phyloP scores from a whole-genome alignment of 2,329 filamentous ascomycete genomes.

The Scopulariopsis brevicaulis region DNA sequence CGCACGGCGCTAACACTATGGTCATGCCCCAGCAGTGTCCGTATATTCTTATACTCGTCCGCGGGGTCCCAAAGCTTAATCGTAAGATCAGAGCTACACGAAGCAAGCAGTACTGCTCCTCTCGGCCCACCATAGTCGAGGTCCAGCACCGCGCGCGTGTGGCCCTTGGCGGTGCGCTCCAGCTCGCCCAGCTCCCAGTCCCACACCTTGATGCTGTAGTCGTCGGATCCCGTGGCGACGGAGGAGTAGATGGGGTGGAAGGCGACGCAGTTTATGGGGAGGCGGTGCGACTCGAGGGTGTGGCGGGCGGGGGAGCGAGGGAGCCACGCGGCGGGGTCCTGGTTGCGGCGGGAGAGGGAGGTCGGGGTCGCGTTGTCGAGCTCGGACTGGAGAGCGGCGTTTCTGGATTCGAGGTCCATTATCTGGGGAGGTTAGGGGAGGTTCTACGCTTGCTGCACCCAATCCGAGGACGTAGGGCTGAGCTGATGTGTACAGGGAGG shows the following conservation, averaged over 20 bases:
- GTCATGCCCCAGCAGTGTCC: constrained; percentile 82
- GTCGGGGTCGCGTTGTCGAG: constrained; percentile 70
- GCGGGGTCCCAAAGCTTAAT: constrained; percentile 93
- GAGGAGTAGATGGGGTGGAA: constrained; percentile 91
- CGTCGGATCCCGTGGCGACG: constrained; percentile 81
- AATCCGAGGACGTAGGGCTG: not conserved
- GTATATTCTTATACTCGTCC: constrained; percentile 90
- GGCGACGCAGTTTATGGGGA: constrained; percentile 74
- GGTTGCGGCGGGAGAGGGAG: constrained; percentile 66
- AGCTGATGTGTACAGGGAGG: constrained; percentile 4
- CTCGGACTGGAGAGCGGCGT: constrained; percentile 64
- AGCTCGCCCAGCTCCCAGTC: constrained; percentile 91
- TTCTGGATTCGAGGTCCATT: constrained; percentile 80
- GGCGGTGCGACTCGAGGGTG: constrained; percentile 70
- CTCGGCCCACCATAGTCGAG: constrained; percentile 83
- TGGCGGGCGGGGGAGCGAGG: constrained; percentile 74
- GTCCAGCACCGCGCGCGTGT: constrained; percentile 79
- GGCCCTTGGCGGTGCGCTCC: constrained; percentile 82
- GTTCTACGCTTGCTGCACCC: constrained; percentile 6
- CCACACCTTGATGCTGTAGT: constrained; percentile 93
- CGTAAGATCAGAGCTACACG: constrained; percentile 78
- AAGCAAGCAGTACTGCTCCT: constrained; percentile 57
- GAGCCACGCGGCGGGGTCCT: constrained; percentile 79
- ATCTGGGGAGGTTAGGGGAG: constrained; percentile 43
- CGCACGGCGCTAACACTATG: constrained; percentile 83